These are phyloP conservation scores for Saccharomycopsis amapae DNA, from an alignment of 805 yeast species.

Conservation along the genomic window DNA sequence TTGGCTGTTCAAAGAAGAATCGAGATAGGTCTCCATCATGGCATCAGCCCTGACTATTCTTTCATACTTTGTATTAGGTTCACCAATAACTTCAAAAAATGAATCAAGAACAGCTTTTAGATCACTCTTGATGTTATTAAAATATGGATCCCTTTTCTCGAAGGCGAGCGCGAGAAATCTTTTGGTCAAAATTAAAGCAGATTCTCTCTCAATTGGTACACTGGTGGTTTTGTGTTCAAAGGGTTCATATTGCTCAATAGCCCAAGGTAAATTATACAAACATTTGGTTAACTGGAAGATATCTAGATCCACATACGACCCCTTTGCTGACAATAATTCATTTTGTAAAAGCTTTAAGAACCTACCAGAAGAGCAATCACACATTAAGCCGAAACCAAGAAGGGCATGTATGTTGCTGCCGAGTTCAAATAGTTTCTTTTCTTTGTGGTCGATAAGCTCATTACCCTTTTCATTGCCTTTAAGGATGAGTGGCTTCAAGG, in stretches of 20 bases:
- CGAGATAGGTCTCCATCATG: constrained; percentile 40
- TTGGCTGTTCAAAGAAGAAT: constrained; percentile 37
- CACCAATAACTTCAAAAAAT: constrained; percentile 64
- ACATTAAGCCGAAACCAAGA: constrained; percentile 60
- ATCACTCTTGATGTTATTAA: constrained; percentile 58
- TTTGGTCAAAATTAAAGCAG: constrained; percentile 35
- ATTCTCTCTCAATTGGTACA: constrained; percentile 32
- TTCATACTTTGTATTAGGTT: constrained; percentile 44
- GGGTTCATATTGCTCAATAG: constrained; percentile 54
- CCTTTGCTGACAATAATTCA: constrained; percentile 37
- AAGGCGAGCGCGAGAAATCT: constrained; percentile 51
- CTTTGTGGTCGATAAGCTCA: neutral
- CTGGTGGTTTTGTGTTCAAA: constrained; percentile 55
- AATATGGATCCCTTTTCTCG: constrained; percentile 51
- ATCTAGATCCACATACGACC: constrained; percentile 39
- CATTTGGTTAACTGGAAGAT: constrained; percentile 75
- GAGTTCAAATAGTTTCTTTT: constrained; percentile 32
- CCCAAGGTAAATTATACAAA: constrained; percentile 59
- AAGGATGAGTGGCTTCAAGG: neutral
- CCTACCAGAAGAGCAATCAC: constrained; percentile 56
- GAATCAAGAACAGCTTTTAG: constrained; percentile 65
- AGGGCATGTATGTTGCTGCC: constrained; percentile 63
- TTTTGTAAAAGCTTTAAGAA: constrained; percentile 57
- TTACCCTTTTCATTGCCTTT: neutral
- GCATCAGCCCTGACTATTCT: constrained; percentile 40